Percentiles rank a stretch among this genome's conserved stretches.
Evolutionary conservation across 1,284 basidiomycete genomes (phyloP).

Genomic region (Puccinia novopanici): DNA sequence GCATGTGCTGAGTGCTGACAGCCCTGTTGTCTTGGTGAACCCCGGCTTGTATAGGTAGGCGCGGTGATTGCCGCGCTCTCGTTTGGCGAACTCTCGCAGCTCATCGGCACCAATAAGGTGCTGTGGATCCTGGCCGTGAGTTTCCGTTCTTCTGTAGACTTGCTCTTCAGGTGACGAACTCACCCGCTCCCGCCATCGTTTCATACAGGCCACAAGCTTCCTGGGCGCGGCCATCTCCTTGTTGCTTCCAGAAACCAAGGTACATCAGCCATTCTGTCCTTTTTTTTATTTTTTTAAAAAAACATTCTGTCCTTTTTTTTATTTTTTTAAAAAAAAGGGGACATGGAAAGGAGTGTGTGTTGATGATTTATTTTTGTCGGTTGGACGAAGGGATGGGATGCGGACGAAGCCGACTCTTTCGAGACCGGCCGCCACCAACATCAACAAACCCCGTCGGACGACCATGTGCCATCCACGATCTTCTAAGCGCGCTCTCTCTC

Average conservation of each 20-base stretch:
- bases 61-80: conserved; percentile 16
- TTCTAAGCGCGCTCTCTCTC: not conserved
- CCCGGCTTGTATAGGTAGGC: not conserved
- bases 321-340: no score
- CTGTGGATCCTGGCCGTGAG: conserved; percentile 23
- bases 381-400: not conserved
- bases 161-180: no score
- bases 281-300: not conserved
- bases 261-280: not conserved
- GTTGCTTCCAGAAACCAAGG: conserved; percentile 24
- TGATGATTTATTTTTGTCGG: no score
- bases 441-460: no score
- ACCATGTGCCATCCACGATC: no score
- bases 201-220: conserved; percentile 4
- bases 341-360: no score
- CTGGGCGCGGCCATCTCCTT: conserved; percentile 7
- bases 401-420: not conserved
- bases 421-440: no score
- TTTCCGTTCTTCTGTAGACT: not conserved
- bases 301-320: not conserved
- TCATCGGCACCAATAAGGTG: not conserved
- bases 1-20: no score
- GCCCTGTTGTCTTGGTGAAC: no score
- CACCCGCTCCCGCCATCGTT: no score
- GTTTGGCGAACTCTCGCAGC: conserved; percentile 22